Base-by-base conservation (phyloP, 768 basidiomycete genomes). In the Leucogyrophana mollusca region DNA sequence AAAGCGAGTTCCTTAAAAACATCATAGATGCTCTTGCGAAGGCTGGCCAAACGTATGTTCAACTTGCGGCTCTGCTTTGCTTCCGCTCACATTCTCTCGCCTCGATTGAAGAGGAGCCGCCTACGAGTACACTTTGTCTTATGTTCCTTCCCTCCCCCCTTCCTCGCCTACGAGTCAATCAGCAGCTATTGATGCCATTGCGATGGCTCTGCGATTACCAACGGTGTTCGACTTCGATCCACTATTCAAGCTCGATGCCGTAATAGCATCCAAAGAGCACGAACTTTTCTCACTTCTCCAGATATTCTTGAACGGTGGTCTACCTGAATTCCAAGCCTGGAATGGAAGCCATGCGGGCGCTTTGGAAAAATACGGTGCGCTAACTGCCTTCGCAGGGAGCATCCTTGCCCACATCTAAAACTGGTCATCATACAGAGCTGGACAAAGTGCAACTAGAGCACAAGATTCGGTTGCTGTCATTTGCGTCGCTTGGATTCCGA, bases 161-260 rank as follows among this genome's bases (percentile, higher is more conserved):
- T 68, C 76, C 2, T 82, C 83, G 0, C 66, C 79, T 18, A 62
- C 69, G 9, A 72, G 79, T 14, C 68, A 77, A 47, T 40, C 69
- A 4, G 83, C 80, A 36, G 84, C 85, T 8, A 53, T 83, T 20
- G 76, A 83, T 25, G 67, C 77, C 27, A 82, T 91, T 50, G 75
- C 79, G 5, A 70, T 77, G 6, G 83, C 87, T 16, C 73, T 92
- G 24, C 78, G 81, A 25, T 70, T 83, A 30, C 82, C 86, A 3
- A 67, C 69, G 11, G 62, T 87, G 47, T 89, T 93, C 64, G 84
- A 94, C 66, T 88, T 93, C 57, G 90, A 94, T 62, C 63, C 82
- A 6, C 67, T 91, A 22, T 83, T 91, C 73, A 85, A 83, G 50
- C 72, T 94, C 33, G 83, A 90, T 44, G 78, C 82, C 1, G 77